Conservation (phyloP, 106 monocot species). For the Gastrodia elata region DNA sequence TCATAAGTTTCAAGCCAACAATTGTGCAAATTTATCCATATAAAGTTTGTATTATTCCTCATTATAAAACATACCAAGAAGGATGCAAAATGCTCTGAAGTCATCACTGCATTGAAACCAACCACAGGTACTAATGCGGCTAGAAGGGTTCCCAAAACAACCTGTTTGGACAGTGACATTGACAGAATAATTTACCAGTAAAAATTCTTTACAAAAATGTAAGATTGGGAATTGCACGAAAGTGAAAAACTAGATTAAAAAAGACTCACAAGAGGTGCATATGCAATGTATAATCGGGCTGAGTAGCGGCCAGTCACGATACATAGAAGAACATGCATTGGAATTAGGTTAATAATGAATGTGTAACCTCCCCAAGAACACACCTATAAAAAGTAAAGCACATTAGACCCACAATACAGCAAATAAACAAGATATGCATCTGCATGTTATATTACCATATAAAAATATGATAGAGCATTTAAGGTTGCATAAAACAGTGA, state of each 20-base stretch:
- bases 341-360: constrained; percentile 98
- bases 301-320: constrained; percentile 97
- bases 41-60: background rate
- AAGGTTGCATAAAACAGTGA: constrained; percentile 95
- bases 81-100: constrained; percentile 98
- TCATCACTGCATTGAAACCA: constrained; percentile 99
- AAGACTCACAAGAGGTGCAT: constrained; percentile 93
- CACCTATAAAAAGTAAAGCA: constrained; percentile 39
- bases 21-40: background rate
- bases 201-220: background rate
- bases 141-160: constrained; percentile 88
- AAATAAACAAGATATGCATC: background rate
- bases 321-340: constrained; percentile 93
- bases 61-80: constrained; percentile 61
- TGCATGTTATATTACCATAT: constrained; percentile 58
- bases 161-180: constrained; percentile 27
- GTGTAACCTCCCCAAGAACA: constrained; percentile 99
- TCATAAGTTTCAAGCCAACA: background rate
- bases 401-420: background rate
- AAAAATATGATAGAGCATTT: constrained; percentile 92
- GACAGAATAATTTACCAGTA: background rate
- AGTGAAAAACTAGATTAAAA: background rate
- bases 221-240: background rate
- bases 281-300: constrained; percentile 89
- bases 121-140: constrained; percentile 96